These are phyloP conservation scores for Lipomyces yamadae DNA, from an alignment of 805 yeast species.

Conservation along the genomic window DNA sequence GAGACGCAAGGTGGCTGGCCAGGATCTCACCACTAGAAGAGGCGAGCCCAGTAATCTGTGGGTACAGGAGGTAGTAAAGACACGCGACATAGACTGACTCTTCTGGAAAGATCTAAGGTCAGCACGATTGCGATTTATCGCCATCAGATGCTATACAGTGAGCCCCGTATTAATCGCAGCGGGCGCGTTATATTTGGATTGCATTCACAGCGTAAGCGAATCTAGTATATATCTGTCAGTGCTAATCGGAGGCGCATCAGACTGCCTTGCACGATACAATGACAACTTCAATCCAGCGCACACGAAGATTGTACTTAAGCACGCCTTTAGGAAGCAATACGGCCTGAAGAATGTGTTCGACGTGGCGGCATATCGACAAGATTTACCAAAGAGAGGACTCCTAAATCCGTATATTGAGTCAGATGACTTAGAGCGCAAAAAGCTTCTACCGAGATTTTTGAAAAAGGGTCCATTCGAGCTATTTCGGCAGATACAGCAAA, in stretches of 20 bases:
- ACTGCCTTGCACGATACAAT: neutral
- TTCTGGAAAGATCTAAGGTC: neutral
- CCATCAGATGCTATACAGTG: conserved; percentile 19
- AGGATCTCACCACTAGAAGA: neutral
- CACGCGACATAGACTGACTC: neutral
- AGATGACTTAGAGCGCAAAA: neutral
- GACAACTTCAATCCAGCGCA: neutral
- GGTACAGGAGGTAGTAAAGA: neutral
- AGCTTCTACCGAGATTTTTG: conserved; percentile 17
- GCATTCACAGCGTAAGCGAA: neutral
- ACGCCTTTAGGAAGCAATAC: conserved; percentile 28
- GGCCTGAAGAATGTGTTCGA: conserved; percentile 16
- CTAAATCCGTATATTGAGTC: neutral
- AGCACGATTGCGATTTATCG: conserved; percentile 13
- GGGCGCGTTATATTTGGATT: conserved; percentile 13
- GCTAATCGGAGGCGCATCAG: conserved; percentile 1
- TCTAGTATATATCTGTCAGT: neutral
- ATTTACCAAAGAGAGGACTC: neutral
- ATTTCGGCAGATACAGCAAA: conserved; percentile 15
- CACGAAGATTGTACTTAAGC: conserved; percentile 21
- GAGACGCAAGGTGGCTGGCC: neutral
- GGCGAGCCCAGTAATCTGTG: too few relatives aligned
- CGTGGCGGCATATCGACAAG: conserved; percentile 8
- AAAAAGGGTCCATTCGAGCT: conserved; percentile 26
- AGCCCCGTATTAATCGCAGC: neutral